These are phyloP conservation scores for Spergularia bocconei DNA, from an alignment of 148 eudicot genomes.

Conservation along the genomic window DNA sequence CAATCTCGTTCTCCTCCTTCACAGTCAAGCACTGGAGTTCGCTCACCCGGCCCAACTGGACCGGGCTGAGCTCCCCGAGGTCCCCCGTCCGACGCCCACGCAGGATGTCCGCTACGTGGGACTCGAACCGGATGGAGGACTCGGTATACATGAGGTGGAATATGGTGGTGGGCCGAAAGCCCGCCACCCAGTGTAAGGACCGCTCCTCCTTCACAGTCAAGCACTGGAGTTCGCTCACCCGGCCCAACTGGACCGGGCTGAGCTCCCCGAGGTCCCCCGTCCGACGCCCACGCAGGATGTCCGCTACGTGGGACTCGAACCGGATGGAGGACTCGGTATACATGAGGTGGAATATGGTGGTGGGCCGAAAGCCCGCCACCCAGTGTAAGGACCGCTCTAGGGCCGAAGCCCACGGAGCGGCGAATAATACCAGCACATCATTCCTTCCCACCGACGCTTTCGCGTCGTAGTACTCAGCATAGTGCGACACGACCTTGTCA, in stretches of 20 bases:
- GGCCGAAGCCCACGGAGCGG: slow-evolving; percentile 65
- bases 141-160: slow-evolving; percentile 81
- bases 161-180: slow-evolving; percentile 87
- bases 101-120: slow-evolving; percentile 53
- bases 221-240: slow-evolving; percentile 77
- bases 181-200: slow-evolving; percentile 67
- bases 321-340: slow-evolving; percentile 69
- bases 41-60: slow-evolving; percentile 62
- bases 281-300: slow-evolving; percentile 49
- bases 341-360: slow-evolving; percentile 73
- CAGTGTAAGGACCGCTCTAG: slow-evolving; percentile 78
- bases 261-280: slow-evolving; percentile 80
- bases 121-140: slow-evolving; percentile 58
- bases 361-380: slow-evolving; percentile 87
- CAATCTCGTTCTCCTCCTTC: slow-evolving; percentile 58
- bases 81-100: slow-evolving; percentile 58
- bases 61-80: slow-evolving; percentile 64
- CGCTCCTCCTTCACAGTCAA: slow-evolving; percentile 63
- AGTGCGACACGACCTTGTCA: slow-evolving; percentile 44
- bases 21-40: slow-evolving; percentile 78
- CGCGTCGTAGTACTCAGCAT: slow-evolving; percentile 43
- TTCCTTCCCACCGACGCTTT: slow-evolving; percentile 36
- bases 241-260: slow-evolving; percentile 55
- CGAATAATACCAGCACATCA: slow-evolving; percentile 47
- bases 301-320: slow-evolving; percentile 53